These are phyloP conservation scores for Salix dunnii DNA, from an alignment of 345 rosid genomes.

Conservation along the genomic window DNA sequence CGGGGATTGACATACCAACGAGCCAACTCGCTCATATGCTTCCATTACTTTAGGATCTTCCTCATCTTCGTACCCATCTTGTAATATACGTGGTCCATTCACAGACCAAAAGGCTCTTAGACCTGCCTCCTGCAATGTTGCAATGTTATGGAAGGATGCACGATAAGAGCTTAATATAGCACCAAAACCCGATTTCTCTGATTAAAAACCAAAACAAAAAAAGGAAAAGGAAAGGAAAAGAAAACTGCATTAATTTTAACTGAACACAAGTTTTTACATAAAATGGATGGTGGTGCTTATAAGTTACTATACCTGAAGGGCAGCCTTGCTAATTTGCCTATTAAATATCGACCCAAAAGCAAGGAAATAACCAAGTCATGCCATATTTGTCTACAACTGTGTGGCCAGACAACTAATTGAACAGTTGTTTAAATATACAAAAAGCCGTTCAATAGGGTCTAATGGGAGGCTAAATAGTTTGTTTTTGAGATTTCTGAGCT, in stretches of 20 bases:
- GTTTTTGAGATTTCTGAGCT: not conserved
- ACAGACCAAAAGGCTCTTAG: slow-evolving; percentile 83
- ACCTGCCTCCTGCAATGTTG: slow-evolving; percentile 70
- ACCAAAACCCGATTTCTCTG: not conserved
- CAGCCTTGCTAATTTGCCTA: not conserved
- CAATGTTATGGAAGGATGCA: not conserved
- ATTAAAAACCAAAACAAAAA: not conserved
- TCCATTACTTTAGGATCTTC: slow-evolving; percentile 84
- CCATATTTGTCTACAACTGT: not conserved
- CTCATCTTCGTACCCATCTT: slow-evolving; percentile 86
- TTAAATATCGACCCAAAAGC: not conserved
- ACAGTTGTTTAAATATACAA: not conserved
- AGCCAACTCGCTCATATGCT: slow-evolving; percentile 81
- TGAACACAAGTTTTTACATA: not conserved
- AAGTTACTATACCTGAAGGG: not conserved
- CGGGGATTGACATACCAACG: slow-evolving; percentile 52
- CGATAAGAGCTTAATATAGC: not conserved
- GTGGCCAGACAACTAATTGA: not conserved
- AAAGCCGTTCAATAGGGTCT: not conserved
- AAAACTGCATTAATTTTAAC: not conserved
- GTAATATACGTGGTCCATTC: slow-evolving; percentile 77
- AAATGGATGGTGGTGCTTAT: not conserved
- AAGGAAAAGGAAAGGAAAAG: not conserved
- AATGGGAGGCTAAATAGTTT: not conserved
- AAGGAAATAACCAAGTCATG: not conserved